phyloP scores from a whole-genome alignment of 139 green algal species.

The Micractinium sp. region DNA sequence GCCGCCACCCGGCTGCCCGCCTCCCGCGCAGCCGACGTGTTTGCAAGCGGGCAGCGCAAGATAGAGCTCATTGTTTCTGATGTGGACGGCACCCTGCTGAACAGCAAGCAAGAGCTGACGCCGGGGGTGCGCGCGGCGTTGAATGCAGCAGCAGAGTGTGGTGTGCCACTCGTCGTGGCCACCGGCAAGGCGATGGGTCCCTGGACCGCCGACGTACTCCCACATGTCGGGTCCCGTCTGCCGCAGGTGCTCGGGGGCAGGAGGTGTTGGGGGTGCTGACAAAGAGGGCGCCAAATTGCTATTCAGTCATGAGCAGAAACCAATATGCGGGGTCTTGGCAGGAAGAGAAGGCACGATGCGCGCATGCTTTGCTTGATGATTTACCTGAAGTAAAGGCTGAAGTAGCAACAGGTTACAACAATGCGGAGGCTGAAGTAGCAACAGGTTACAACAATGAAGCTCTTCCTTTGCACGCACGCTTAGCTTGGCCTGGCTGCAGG shows the following conservation, averaged over 20 bases:
- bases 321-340: too few species aligned
- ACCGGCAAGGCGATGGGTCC: constrained; percentile 84
- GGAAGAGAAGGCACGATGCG: too few species aligned
- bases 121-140: constrained; percentile 55
- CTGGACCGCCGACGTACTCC: constrained; percentile 64
- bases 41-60: not conserved
- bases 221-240: constrained; percentile 22
- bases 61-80: constrained; percentile 49
- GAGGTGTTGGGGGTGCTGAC: too few species aligned
- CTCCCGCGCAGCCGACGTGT: not conserved
- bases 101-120: constrained; percentile 70
- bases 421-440: too few species aligned
- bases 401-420: too few species aligned
- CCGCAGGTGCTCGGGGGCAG: constrained; percentile 22
- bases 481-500: too few species aligned
- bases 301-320: too few species aligned
- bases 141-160: constrained; percentile 52
- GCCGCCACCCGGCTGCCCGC: not conserved
- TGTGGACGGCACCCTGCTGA: constrained; percentile 86
- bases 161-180: constrained; percentile 79
- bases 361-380: too few species aligned
- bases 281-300: too few species aligned
- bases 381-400: too few species aligned
- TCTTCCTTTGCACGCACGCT: not conserved
- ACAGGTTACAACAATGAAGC: not conserved